Percentiles rank a stretch among this genome's conserved stretches.
Conservation (phyloP, 441 rosid species). For the Populus hybrid region DNA sequence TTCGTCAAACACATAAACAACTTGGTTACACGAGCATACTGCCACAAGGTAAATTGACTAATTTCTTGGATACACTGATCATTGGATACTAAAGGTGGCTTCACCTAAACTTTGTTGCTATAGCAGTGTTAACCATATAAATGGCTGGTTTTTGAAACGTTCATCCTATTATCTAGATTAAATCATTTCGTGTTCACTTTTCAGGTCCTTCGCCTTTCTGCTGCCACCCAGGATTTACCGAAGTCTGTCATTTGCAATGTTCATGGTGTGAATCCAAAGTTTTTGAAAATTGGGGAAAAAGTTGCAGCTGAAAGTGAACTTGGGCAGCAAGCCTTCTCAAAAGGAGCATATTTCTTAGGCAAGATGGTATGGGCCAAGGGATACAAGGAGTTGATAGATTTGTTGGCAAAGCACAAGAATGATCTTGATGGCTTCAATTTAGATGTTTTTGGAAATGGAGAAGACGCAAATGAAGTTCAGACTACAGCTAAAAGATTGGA, state of each 20-base stretch:
- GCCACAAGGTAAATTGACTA: conserved; percentile 63
- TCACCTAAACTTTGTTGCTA: not conserved
- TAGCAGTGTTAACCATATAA: not conserved
- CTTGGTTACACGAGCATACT: conserved; percentile 82
- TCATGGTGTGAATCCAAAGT: conserved; percentile 95
- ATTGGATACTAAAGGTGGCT: not conserved
- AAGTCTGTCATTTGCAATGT: conserved; percentile 92
- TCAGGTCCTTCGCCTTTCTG: conserved; percentile 96
- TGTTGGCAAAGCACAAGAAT: conserved; percentile 65
- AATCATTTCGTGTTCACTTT: not conserved
- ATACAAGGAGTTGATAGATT: conserved; percentile 85
- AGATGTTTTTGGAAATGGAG: conserved; percentile 96
- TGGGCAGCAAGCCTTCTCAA: conserved; percentile 90
- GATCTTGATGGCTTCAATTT: conserved; percentile 81
- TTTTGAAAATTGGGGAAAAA: conserved; percentile 84
- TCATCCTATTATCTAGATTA: conserved; percentile 6
- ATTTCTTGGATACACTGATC: conserved; percentile 14
- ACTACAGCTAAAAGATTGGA: conserved; percentile 60
- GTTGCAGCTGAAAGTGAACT: conserved; percentile 73
- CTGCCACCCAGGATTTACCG: conserved; percentile 92
- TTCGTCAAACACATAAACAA: conserved; percentile 90
- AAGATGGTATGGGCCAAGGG: conserved; percentile 99
- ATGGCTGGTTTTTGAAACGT: not conserved
- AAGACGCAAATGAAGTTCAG: conserved; percentile 86
- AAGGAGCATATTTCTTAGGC: conserved; percentile 94